A percentile compares a stretch with the other conserved stretches of the same genome.
phyloP scores from a whole-genome alignment of 73 alveolate genomes.

The Tetrahymena elliotti region DNA sequence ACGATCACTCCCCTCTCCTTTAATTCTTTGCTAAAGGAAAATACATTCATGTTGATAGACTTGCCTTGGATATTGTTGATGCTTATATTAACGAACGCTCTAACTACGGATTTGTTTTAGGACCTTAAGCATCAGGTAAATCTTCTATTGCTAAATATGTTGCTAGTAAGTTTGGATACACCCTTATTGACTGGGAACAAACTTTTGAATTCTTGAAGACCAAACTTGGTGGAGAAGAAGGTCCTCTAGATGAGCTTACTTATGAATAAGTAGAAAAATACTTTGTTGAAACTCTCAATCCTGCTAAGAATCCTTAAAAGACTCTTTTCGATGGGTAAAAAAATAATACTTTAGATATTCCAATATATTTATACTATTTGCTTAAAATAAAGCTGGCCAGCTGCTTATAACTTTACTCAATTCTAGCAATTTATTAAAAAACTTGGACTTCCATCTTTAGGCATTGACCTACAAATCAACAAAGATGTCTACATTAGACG shows the following conservation, averaged over 20 bases:
- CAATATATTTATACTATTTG: neutral
- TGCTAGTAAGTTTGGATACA: constrained; percentile 30
- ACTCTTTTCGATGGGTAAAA: neutral
- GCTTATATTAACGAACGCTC: constrained; percentile 11
- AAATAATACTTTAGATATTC: neutral
- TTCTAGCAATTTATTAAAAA: neutral
- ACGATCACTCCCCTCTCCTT: neutral
- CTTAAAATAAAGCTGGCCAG: neutral
- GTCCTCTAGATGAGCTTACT: constrained; percentile 31
- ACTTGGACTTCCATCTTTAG: neutral
- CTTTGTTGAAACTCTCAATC: neutral
- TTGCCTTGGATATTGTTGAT: neutral
- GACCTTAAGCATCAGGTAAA: constrained; percentile 32
- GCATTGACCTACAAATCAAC: neutral
- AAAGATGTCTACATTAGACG: neutral
- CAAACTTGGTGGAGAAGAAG: constrained; percentile 22
- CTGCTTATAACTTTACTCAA: neutral
- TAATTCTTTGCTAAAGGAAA: neutral
- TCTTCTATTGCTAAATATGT: constrained; percentile 30
- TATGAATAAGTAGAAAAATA: neutral
- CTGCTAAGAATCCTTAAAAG: neutral
- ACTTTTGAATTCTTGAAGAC: constrained; percentile 3
- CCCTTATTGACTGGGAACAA: constrained; percentile 34
- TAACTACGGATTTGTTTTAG: constrained; percentile 14
- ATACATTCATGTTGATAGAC: neutral